These are phyloP conservation scores for Trichophyton schoenleinii DNA, from an alignment of 2,329 filamentous ascomycete species.

Conservation along the genomic window DNA sequence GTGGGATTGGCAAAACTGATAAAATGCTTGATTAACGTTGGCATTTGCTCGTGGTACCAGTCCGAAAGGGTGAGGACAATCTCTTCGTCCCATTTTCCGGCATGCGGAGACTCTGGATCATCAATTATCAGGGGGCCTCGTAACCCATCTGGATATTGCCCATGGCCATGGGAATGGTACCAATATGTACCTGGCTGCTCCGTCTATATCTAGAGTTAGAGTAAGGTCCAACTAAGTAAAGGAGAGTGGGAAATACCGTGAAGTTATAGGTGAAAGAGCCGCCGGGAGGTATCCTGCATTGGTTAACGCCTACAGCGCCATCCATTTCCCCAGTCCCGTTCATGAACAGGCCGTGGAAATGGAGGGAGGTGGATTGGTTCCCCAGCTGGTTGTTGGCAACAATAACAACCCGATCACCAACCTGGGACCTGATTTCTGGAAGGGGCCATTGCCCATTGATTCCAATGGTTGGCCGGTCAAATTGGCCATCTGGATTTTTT, in stretches of 20 bases:
- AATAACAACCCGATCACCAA: constrained; percentile 8
- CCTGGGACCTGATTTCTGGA: constrained; percentile 7
- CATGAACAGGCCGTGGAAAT: constrained; percentile 57
- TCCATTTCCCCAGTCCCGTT: constrained; percentile 37
- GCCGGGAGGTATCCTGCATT: constrained; percentile 26
- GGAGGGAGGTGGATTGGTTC: constrained; percentile 16
- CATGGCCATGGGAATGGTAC: constrained; percentile 23
- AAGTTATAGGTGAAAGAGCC: constrained; percentile 20
- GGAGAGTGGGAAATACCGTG: not conserved
- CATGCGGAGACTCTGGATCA: constrained; percentile 41
- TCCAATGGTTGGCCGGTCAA: constrained; percentile 8
- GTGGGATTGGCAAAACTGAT: constrained; percentile 39
- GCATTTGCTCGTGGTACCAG: constrained; percentile 53
- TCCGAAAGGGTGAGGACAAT: constrained; percentile 51
- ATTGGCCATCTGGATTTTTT: constrained; percentile 6
- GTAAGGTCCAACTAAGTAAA: not conserved
- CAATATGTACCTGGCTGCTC: constrained; percentile 21
- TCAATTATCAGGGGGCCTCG: constrained; percentile 25
- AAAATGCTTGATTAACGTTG: constrained; percentile 35
- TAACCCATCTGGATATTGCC: constrained; percentile 22
- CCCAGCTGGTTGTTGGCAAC: constrained; percentile 7
- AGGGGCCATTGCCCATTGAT: constrained; percentile 10
- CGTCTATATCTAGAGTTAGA: constrained; percentile 16
- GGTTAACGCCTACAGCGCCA: constrained; percentile 22
- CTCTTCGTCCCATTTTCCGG: constrained; percentile 46